Percentiles rank a stretch among this genome's conserved stretches.
These are phyloP conservation scores for Astragalus membranaceus DNA, from an alignment of 306 rosid species.

Conservation along the genomic window DNA sequence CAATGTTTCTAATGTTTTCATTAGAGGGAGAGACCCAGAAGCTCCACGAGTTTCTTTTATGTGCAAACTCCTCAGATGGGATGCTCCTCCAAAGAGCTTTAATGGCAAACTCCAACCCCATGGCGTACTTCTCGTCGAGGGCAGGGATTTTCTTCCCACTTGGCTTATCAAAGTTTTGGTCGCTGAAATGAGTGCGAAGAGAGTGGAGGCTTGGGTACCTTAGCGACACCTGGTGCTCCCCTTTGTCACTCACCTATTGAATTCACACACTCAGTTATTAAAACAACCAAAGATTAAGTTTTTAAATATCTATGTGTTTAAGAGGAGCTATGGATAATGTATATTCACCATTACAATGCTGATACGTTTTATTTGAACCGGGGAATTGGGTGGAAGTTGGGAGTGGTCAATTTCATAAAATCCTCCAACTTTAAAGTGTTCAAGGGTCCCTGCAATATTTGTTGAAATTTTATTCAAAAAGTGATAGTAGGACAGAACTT, in stretches of 20 bases:
- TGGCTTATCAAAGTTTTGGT: constrained; percentile 24
- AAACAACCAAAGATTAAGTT: neutral
- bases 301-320: neutral
- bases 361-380: constrained; percentile 50
- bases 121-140: constrained; percentile 52
- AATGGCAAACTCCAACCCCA: constrained; percentile 45
- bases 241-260: constrained; percentile 55
- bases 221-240: constrained; percentile 36
- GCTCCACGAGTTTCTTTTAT: constrained; percentile 43
- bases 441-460: constrained; percentile 32
- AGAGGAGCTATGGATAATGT: neutral
- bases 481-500: neutral
- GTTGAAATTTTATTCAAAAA: neutral
- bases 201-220: constrained; percentile 69
- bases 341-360: constrained; percentile 62
- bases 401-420: constrained; percentile 65
- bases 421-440: constrained; percentile 51
- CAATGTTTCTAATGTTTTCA: neutral
- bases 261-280: neutral
- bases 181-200: constrained; percentile 47
- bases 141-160: constrained; percentile 49
- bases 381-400: constrained; percentile 38
- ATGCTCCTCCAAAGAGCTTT: constrained; percentile 49
- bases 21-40: constrained; percentile 51
- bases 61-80: constrained; percentile 34